Percentiles rank a stretch among this genome's conserved stretches.
phyloP scores from a whole-genome alignment of 2,329 filamentous ascomycete species.

The Colletotrichum orbiculare region DNA sequence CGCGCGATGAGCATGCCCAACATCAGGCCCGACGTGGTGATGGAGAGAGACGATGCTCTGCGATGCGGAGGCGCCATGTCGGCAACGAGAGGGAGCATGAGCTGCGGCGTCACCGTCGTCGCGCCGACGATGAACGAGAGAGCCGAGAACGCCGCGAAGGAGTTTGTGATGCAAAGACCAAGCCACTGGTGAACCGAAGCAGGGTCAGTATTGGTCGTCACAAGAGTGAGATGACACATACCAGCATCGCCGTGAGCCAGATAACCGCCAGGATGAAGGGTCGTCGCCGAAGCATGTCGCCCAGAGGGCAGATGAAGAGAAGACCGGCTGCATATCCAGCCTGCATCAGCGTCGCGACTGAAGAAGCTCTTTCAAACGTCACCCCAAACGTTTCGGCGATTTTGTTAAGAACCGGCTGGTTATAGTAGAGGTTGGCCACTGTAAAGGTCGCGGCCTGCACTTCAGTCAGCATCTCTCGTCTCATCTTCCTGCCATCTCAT shows the following conservation, averaged over 20 bases:
- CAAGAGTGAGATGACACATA: constrained; percentile 49
- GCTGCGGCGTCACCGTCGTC: constrained; percentile 83
- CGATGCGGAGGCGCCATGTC: constrained; percentile 78
- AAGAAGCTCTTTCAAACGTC: constrained; percentile 72
- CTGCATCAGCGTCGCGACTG: constrained; percentile 81
- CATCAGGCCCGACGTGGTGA: constrained; percentile 80
- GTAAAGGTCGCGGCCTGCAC: constrained; percentile 70
- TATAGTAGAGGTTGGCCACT: constrained; percentile 86
- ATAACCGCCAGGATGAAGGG: constrained; percentile 77
- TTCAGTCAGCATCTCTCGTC: background rate
- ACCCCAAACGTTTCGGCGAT: constrained; percentile 78
- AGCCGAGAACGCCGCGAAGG: constrained; percentile 72
- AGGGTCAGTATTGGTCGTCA: background rate
- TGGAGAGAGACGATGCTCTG: constrained; percentile 75
- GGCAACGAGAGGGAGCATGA: constrained; percentile 84
- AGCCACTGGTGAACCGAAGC: constrained; percentile 62
- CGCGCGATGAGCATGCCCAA: constrained; percentile 82
- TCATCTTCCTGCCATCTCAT: background rate
- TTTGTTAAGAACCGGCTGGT: constrained; percentile 81
- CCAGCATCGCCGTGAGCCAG: constrained; percentile 74
- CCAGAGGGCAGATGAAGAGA: constrained; percentile 79
- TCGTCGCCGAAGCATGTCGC: constrained; percentile 75
- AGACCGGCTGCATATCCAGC: constrained; percentile 82
- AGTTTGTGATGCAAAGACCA: constrained; percentile 75
- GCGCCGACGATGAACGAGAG: constrained; percentile 80